Conservation (phyloP, 1,284 basidiomycete genomes). For the Naganishia liquefaciens region DNA sequence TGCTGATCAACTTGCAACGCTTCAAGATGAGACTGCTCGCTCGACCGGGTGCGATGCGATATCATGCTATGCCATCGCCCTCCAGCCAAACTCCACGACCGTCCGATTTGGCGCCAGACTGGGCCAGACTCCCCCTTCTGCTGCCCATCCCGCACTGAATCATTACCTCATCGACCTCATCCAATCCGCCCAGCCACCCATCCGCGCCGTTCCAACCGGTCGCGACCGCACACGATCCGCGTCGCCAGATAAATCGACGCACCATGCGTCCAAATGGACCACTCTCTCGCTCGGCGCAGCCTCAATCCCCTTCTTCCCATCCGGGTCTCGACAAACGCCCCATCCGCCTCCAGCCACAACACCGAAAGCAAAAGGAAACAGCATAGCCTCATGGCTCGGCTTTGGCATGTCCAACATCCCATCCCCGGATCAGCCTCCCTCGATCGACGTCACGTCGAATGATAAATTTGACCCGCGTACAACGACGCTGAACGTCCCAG, state of each 20-base stretch:
- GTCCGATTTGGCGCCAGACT: background rate
- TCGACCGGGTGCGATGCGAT: background rate
- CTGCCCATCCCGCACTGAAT: background rate
- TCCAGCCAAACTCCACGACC: background rate
- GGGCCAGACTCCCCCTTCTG: background rate
- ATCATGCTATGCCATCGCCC: background rate
- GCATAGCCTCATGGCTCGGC: constrained; percentile 2
- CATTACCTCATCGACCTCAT: constrained; percentile 10
- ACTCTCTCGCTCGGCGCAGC: background rate
- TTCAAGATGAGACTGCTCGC: background rate
- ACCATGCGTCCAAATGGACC: background rate
- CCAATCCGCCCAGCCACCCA: background rate
- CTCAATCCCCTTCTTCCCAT: background rate
- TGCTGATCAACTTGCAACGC: too few species aligned
- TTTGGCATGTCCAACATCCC: background rate
- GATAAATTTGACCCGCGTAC: background rate
- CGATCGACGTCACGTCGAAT: background rate
- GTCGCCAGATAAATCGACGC: background rate
- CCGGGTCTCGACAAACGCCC: background rate
- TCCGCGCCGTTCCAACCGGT: background rate
- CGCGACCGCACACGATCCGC: background rate
- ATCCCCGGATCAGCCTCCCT: too few species aligned
- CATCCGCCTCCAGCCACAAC: background rate
- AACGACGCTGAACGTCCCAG: background rate
- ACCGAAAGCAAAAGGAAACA: background rate